Evolutionary conservation across 345 rosid genomes (phyloP), one percentile per base, ranked within the genome.

Genomic region (Eucalyptus pauciflora): DNA sequence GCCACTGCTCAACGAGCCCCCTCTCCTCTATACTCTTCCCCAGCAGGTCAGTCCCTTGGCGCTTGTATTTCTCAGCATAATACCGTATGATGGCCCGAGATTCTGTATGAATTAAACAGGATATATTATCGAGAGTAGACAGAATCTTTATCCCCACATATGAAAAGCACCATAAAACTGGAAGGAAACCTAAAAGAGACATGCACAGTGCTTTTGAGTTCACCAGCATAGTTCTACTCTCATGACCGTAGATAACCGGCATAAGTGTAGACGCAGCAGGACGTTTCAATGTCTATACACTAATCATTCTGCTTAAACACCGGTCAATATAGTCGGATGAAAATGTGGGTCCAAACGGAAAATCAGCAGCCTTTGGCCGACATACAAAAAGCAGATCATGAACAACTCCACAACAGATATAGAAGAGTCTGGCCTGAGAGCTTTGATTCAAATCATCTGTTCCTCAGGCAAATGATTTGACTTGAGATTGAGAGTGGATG

Each of bases 1-100:
- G 92, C 97, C 97, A 96, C 54, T 94, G 96, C 56, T 95, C 98
- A 9, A 96, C 96, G 7, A 91, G 90, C 3, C 94, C 99, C 67
- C 93, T 93, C 20, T 92, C 95, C 88, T 94, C 94, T 33, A 91
- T 29, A 4, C 92, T 92, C 51, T 92, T 86, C 2, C 95, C 94
- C 18, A 93, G 89, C 37, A 94, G 92, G 33, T 92, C 94, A 14
- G 92, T 92, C 29, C 94, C 94, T 41, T 93, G 95, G 7, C 89
- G 64, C 90, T 86, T 90, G 94, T 95, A 94, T 50, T 95, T 96
- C 86, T 96, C 94, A 7, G 98, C 94, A 69, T 93, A 90, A 92
- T 95, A 95, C 90, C 97, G 92, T 69, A 95, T 92, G 88, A 95
- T 94, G 10, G 97, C 99, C 18, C 97, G 91, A 1, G 96, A 96